Evolutionary conservation across 179 eudicot genomes (phyloP).

Genomic region (Amaranthus tricolor): DNA sequence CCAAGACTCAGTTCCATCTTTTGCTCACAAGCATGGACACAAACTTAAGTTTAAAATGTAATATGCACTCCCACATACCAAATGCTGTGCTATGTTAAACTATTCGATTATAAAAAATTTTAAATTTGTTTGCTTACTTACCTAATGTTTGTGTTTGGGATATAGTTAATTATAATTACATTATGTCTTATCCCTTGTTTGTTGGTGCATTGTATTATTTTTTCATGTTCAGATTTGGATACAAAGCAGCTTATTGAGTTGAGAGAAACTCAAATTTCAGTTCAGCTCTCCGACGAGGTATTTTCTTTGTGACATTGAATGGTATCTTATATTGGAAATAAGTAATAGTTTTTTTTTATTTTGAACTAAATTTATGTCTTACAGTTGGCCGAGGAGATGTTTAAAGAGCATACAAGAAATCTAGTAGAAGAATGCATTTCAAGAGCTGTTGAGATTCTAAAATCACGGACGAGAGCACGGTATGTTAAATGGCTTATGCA

Average conservation of each 20-base stretch:
- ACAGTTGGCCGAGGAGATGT: conserved; percentile 87
- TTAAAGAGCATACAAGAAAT: conserved; percentile 72
- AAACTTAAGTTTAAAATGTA: too few species aligned
- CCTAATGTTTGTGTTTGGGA: background rate
- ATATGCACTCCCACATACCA: too few species aligned
- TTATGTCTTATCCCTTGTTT: background rate
- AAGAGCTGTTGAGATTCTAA: conserved; percentile 52
- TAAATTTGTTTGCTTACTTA: background rate
- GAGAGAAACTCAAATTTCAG: conserved; percentile 72
- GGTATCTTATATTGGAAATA: conserved; percentile 4
- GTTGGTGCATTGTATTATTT: background rate
- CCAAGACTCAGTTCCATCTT: too few species aligned
- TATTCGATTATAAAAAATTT: too few species aligned
- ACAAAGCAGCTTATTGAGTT: conserved; percentile 58
- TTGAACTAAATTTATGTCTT: conserved; percentile 19
- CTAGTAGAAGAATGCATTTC: conserved; percentile 79
- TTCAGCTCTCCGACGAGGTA: conserved; percentile 89
- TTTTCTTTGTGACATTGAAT: conserved; percentile 8
- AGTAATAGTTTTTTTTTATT: conserved; percentile 36
- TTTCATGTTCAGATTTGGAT: conserved; percentile 52
- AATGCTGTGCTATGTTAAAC: too few species aligned
- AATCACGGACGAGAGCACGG: conserved; percentile 71
- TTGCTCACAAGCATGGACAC: too few species aligned
- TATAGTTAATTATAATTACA: too few species aligned
- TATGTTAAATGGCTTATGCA: conserved; percentile 33